Conservation (phyloP, 2,329 filamentous ascomycete genomes). For the Alternaria gaisen region DNA sequence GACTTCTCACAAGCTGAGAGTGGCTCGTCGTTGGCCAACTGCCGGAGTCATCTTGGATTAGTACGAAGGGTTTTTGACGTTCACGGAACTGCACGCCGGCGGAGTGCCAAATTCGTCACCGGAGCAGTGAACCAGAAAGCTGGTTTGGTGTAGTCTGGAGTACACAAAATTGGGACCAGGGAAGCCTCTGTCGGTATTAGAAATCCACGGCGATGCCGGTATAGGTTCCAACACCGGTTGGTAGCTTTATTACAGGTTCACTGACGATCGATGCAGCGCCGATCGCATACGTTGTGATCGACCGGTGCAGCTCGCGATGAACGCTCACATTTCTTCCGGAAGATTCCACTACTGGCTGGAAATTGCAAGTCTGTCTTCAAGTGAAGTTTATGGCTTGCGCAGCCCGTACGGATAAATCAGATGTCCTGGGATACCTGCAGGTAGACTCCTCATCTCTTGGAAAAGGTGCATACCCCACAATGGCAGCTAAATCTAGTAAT, state of each 20-base stretch:
- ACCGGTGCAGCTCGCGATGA: neutral
- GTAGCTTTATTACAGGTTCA: neutral
- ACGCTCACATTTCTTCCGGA: neutral
- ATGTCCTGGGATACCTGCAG: slow-evolving; percentile 13
- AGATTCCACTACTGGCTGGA: neutral
- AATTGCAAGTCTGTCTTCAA: neutral
- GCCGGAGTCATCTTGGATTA: neutral
- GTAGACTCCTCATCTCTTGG: slow-evolving; percentile 16
- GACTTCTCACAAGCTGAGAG: neutral
- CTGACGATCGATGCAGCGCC: slow-evolving; percentile 14
- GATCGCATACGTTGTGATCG: slow-evolving; percentile 14
- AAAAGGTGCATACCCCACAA: slow-evolving; percentile 28
- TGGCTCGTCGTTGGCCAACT: neutral
- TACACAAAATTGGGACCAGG: neutral
- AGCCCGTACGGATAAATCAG: slow-evolving; percentile 39
- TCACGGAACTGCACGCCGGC: neutral
- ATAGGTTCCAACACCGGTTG: neutral
- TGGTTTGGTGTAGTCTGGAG: neutral
- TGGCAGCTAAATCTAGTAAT: slow-evolving; percentile 12
- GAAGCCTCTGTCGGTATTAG: neutral
- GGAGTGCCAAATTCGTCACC: neutral
- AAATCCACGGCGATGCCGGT: neutral
- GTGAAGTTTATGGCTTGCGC: slow-evolving; percentile 5
- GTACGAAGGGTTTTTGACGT: neutral
- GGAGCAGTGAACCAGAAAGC: neutral